Percentiles rank a stretch among this genome's conserved stretches.
These are phyloP conservation scores for Penicillium decumbens DNA, from an alignment of 2,329 filamentous ascomycete species.

Conservation along the genomic window DNA sequence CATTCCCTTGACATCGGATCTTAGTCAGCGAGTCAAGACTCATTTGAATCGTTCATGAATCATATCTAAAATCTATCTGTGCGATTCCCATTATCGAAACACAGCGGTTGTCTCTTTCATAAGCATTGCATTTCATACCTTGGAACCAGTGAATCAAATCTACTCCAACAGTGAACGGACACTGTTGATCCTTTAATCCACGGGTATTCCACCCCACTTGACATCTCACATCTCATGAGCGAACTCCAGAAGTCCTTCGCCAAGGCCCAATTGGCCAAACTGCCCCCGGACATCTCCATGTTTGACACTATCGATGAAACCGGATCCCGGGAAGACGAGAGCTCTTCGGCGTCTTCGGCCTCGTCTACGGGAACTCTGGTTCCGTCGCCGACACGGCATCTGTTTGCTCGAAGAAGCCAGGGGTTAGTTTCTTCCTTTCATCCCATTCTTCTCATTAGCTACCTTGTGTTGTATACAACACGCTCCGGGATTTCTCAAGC, in stretches of 20 bases:
- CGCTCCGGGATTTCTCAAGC: neutral
- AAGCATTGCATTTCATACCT: no score
- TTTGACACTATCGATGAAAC: conserved; percentile 36
- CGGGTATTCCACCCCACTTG: neutral
- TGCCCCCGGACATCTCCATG: conserved; percentile 54
- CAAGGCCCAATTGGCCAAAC: conserved; percentile 64
- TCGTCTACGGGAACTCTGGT: conserved; percentile 91
- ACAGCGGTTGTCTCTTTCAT: no score
- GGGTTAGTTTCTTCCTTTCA: conserved; percentile 48
- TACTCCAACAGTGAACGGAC: neutral
- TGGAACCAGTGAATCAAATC: neutral
- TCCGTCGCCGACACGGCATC: conserved; percentile 66
- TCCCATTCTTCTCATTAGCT: neutral
- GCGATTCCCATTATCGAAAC: neutral
- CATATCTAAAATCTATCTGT: no score
- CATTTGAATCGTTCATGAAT: no score
- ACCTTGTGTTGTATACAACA: neutral
- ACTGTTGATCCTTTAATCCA: neutral
- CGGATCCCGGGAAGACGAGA: conserved; percentile 49
- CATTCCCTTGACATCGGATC: neutral
- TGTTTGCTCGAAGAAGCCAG: conserved; percentile 64
- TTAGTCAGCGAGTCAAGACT: neutral
- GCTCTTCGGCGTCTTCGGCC: conserved; percentile 74
- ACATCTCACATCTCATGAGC: conserved; percentile 56
- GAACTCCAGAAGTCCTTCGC: conserved; percentile 75